These are phyloP conservation scores for Marsdenia floribunda DNA, from an alignment of 257 asterid genomes.

Conservation along the genomic window DNA sequence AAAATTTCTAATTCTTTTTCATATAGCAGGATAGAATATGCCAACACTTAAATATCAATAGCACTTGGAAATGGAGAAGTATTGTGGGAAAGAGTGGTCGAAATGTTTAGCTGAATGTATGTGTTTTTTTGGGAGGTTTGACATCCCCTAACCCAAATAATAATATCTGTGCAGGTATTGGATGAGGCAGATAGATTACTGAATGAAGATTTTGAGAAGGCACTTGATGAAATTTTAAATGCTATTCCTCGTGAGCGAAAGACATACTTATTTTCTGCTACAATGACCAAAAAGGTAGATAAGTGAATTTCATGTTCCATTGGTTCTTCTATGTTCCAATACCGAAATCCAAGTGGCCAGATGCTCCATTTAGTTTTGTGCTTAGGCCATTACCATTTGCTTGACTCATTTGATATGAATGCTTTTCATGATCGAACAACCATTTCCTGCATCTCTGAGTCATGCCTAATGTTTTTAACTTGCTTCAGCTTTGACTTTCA, in stretches of 20 bases:
- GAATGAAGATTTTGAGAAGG: slow-evolving; percentile 83
- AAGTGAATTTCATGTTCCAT: neutral
- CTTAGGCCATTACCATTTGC: neutral
- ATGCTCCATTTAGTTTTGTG: neutral
- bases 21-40: neutral
- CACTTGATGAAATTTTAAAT: slow-evolving; percentile 62
- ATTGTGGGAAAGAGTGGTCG: neutral
- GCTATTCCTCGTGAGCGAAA: slow-evolving; percentile 82
- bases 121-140: neutral
- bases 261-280: slow-evolving; percentile 90
- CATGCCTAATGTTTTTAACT: neutral
- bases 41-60: neutral
- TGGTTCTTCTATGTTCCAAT: neutral
- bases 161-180: slow-evolving; percentile 48
- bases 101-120: neutral
- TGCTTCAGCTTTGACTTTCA: neutral
- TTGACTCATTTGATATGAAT: neutral
- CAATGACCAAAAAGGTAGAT: slow-evolving; percentile 88
- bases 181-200: slow-evolving; percentile 95
- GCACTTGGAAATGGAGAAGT: neutral
- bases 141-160: neutral
- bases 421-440: neutral
- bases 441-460: neutral
- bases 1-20: neutral
- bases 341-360: neutral